Percentiles rank a stretch among this genome's conserved stretches.
phyloP scores from a whole-genome alignment of 768 basidiomycete species.

The Tulasnella sp. region DNA sequence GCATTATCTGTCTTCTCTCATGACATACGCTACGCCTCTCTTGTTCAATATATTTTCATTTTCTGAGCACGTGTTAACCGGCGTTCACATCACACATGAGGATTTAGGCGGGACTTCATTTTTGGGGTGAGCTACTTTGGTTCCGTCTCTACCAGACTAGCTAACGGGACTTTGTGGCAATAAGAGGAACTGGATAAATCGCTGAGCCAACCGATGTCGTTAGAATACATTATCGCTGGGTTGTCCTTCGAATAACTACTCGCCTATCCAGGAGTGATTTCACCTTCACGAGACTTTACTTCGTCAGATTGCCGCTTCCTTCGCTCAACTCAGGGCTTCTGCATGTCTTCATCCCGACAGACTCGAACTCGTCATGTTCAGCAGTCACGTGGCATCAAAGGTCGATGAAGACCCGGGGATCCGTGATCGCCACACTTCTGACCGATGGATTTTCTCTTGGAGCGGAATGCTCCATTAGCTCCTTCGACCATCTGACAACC shows the following conservation, averaged over 20 bases:
- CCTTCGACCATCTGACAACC: too few relatives aligned
- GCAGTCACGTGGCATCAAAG: background rate
- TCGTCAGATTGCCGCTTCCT: too few relatives aligned
- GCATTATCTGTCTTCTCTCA: background rate
- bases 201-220: too few relatives aligned
- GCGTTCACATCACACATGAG: background rate
- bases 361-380: too few relatives aligned
- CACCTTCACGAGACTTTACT: too few relatives aligned
- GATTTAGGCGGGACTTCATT: background rate
- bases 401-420: background rate
- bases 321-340: too few relatives aligned
- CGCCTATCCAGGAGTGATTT: too few relatives aligned
- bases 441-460: background rate
- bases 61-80: slow-evolving; percentile 5
- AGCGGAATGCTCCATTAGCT: background rate
- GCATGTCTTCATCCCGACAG: too few relatives aligned
- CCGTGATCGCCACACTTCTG: background rate
- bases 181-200: too few relatives aligned
- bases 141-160: background rate
- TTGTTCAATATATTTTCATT: slow-evolving; percentile 15
- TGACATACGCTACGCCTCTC: slow-evolving; percentile 5
- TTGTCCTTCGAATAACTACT: too few relatives aligned
- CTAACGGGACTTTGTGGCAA: background rate
- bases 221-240: too few relatives aligned
- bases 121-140: too few relatives aligned